Percentiles rank a stretch among this genome's conserved stretches.
Evolutionary conservation across 371 early-diverging fungal genomes (phyloP).

Genomic region (Syncephalastrum racemosum): DNA sequence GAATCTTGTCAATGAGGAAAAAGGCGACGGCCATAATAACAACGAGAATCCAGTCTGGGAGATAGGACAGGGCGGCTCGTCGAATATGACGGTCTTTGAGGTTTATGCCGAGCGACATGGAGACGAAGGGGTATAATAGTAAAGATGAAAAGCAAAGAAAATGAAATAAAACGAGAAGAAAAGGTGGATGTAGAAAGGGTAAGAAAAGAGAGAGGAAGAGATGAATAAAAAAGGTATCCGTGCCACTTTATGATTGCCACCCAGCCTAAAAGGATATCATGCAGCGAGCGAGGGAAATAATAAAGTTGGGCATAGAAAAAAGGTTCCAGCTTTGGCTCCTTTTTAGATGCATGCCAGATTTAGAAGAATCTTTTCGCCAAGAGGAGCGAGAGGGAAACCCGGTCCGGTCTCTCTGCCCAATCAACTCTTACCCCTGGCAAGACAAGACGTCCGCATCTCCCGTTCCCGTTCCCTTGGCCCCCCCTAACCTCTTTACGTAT

Average conservation of each 20-base stretch:
- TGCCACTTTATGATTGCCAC: constrained; percentile 1
- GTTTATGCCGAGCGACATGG: constrained; percentile 16
- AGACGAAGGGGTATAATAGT: neutral
- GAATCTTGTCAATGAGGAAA: constrained; percentile 55
- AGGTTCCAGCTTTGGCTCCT: too few species aligned
- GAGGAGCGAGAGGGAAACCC: too few species aligned
- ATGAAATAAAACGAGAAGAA: neutral
- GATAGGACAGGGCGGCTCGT: constrained; percentile 55
- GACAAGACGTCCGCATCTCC: too few species aligned
- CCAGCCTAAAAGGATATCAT: neutral
- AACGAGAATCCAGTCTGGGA: constrained; percentile 67
- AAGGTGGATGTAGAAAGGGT: constrained; percentile 4
- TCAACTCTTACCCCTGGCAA: too few species aligned
- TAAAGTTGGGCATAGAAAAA: constrained; percentile 1
- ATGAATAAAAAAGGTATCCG: neutral
- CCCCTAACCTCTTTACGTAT: too few species aligned
- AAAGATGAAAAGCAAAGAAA: neutral
- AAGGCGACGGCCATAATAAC: constrained; percentile 57
- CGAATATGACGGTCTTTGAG: constrained; percentile 28
- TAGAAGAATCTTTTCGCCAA: too few species aligned
- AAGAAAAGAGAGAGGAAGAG: too few species aligned
- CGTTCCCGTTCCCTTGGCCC: too few species aligned
- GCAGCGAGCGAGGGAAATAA: constrained; percentile 2
- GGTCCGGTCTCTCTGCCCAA: too few species aligned
- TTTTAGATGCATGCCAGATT: too few species aligned